phyloP scores from a whole-genome alignment of 345 rosid genomes.

The Eucalyptus leucophloia region DNA sequence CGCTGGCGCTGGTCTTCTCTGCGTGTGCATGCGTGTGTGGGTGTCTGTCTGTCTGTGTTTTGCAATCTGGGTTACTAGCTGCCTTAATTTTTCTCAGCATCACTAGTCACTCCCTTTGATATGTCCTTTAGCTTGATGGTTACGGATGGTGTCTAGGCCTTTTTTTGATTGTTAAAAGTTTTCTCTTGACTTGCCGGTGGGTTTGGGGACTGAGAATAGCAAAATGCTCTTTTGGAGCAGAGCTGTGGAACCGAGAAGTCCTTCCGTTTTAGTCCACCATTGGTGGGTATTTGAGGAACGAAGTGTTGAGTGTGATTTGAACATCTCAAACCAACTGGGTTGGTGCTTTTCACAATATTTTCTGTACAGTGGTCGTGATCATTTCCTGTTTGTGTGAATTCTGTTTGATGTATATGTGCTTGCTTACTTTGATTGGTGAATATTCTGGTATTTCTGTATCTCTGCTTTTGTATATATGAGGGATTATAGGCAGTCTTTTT shows the following conservation, averaged over 20 bases:
- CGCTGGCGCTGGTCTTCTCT: not conserved
- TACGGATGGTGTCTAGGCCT: not conserved
- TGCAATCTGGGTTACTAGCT: not conserved
- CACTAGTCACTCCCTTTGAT: not conserved
- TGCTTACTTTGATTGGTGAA: not conserved
- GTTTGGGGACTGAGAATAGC: not conserved
- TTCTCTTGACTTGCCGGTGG: not conserved
- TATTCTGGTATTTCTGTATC: not conserved
- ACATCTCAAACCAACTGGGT: not conserved
- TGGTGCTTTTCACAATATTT: not conserved
- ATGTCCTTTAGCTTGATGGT: not conserved
- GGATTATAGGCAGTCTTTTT: not conserved
- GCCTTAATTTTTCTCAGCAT: not conserved
- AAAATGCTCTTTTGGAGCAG: not conserved
- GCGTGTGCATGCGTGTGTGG: not conserved
- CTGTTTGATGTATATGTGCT: not conserved
- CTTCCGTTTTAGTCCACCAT: not conserved
- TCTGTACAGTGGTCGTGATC: not conserved
- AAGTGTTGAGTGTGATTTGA: not conserved
- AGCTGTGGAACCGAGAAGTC: not conserved
- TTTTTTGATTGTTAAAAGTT: not conserved
- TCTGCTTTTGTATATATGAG: not conserved
- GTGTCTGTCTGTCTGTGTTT: not conserved
- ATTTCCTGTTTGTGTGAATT: not conserved
- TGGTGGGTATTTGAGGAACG: not conserved